Evolutionary conservation across 1,284 basidiomycete species (phyloP), one percentile per base, ranked within the genome.

Genomic region (Microbotryum silenes-acaulis): DNA sequence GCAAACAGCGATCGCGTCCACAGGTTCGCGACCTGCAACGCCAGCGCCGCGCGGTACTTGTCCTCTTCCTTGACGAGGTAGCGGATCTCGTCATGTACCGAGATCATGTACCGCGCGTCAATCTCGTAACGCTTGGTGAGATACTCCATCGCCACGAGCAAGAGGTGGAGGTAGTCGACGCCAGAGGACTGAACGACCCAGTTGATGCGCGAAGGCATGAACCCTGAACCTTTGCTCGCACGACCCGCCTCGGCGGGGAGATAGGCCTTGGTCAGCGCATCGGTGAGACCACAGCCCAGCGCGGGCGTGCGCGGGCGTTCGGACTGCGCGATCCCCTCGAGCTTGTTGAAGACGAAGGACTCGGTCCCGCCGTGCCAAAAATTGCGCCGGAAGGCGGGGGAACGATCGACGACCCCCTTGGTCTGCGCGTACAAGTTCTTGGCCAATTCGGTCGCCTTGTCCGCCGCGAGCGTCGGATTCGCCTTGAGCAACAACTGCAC

Each of bases 171-270:
- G 73, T 99, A 98, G 77, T 98, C 94, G 49, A 98, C 94, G 23
- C 94, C 96, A 0, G 91, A 97, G 8, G 91, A 96, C 74, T 98
- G 96, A 8, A 99, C 96, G 54, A 96, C 96, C 96, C 96, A 98
- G 74, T 99, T 99, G 78, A 98, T 94, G 29, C 94, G 84, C 16
- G 91, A 94, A 0, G 96, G 89, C 82, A 98, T 88, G 76, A 90
- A 98, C 70, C 94, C 89, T 1, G 85, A 78, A 21, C 88, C 88
- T 63, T 88, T 86, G 61, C 80, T 81, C 29, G 66, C 66, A 20
- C 72, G 70, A 1, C 74, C 76, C 37, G 37, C 37, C 45, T 77
- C 75, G 48, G 82, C 82, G 2, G 88, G 87, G 1, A 99, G 82
- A 74, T 90, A 88, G 65, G 88, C 85, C 76, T 90, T 94, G 20